Conservation (phyloP, 495 filamentous ascomycete genomes). For the Penicillium taxi region DNA sequence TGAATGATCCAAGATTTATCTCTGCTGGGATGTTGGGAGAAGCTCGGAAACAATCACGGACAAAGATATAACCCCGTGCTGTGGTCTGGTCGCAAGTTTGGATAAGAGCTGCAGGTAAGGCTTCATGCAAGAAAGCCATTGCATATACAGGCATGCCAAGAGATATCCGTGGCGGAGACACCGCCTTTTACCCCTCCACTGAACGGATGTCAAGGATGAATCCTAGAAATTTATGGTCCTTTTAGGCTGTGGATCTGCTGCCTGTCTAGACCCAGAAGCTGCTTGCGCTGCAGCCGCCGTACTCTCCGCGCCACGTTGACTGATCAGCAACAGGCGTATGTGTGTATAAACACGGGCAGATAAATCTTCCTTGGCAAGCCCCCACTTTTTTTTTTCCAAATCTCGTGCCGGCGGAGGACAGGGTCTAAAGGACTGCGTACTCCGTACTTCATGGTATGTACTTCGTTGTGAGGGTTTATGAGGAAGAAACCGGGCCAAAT, state of each 20-base stretch:
- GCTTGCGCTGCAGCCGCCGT: constrained; percentile 13
- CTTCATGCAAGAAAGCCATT: constrained; percentile 16
- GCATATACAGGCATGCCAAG: constrained; percentile 20
- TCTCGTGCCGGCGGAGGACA: constrained; percentile 9
- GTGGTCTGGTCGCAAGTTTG: constrained; percentile 4
- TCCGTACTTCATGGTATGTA: no score
- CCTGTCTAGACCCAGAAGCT: constrained; percentile 10
- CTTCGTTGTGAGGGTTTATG: constrained; percentile 3
- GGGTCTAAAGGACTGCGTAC: no score
- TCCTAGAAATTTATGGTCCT: constrained; percentile 1
- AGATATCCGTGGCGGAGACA: constrained; percentile 15
- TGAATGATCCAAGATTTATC: no score
- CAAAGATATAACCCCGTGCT: constrained; percentile 3
- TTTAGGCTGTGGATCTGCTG: constrained; percentile 3
- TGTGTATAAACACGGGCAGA: background rate
- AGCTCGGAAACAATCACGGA: background rate
- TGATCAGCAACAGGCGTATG: constrained; percentile 2
- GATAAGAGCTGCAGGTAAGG: constrained; percentile 11
- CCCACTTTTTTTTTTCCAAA: no score
- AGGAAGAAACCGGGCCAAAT: constrained; percentile 3
- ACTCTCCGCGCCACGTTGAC: constrained; percentile 16
- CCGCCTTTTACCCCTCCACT: constrained; percentile 19
- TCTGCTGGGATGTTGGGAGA: no score
- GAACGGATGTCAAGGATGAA: constrained; percentile 3
- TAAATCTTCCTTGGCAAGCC: constrained; percentile 11